Base-by-base conservation (phyloP, 257 asterid species). In the Solanum bulbocastanum region DNA sequence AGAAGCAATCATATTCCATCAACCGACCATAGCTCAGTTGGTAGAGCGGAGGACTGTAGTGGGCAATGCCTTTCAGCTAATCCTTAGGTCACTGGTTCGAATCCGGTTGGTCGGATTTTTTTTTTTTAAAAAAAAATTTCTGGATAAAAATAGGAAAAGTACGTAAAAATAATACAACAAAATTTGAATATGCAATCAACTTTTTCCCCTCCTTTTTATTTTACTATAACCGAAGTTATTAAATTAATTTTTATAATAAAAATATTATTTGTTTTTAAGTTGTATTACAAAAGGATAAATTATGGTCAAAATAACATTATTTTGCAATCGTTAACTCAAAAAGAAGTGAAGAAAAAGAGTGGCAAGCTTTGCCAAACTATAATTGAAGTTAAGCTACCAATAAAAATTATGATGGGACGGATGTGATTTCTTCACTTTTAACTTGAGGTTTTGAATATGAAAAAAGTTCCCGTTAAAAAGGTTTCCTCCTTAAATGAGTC, bases 11-110 rank as follows among this genome's bases (percentile, higher is more conserved):
- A 0, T 0, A 0, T 25, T 1, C 13, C 10, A 44, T 0, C 0
- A 16, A 5, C 85, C 85, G 85, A 81, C 68, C 85, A 46, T 81
- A 81, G 85, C 85, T 81, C 85, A 30, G 85, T 81, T 81, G 66
- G 85, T 79, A 79, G 85, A 79, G 85, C 85, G 85, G 85, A 79
- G 85, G 85, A 79, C 85, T 79, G 85, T 79, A 79, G 85, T 79
- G 10, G 85, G 66, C 4, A 27, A 15, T 12, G 39, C 66, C 40
- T 79, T 2, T 2, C 85, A 81, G 85, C 42, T 5, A 46, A 81
- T 81, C 68, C 85, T 81, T 81, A 46, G 85, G 49, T 84, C 74
- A 25, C 75, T 83, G 87, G 87, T 83, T 83, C 87, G 87, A 83
- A 83, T 60, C 87, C 87, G 87, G 87, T 25, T 35, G 87, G 87